These are phyloP conservation scores for Mycena latifolia DNA, from an alignment of 768 basidiomycete genomes.

Conservation along the genomic window DNA sequence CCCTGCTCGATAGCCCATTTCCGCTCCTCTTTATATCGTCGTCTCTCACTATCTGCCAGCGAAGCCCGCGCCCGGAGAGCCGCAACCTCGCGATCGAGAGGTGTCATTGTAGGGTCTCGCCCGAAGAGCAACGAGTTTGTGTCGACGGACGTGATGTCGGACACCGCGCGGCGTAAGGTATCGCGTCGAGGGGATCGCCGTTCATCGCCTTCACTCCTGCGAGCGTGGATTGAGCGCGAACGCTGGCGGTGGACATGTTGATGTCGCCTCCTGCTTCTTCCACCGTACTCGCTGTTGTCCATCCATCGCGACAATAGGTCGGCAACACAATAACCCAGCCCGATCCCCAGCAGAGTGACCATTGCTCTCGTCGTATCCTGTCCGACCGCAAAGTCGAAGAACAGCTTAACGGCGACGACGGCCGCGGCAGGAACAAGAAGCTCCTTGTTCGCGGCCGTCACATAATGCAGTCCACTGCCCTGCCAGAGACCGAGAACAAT, in stretches of 20 bases:
- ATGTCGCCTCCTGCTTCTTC: conserved; percentile 46
- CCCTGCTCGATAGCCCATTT: conserved; percentile 90
- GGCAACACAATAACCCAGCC: conserved; percentile 76
- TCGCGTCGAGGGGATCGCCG: conserved; percentile 30
- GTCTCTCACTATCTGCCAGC: conserved; percentile 84
- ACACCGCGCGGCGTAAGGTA: conserved; percentile 48
- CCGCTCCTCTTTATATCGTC: conserved; percentile 86
- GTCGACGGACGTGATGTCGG: conserved; percentile 79
- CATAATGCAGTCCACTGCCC: conserved; percentile 79
- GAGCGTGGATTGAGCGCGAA: conserved; percentile 28
- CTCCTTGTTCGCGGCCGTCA: conserved; percentile 66
- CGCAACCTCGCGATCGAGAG: conserved; percentile 81
- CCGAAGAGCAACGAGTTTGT: conserved; percentile 76
- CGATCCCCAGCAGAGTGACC: conserved; percentile 74
- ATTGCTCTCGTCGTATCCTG: conserved; percentile 68
- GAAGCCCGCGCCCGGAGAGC: conserved; percentile 82
- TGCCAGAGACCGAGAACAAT: conserved; percentile 81
- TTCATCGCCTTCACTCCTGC: conserved; percentile 36
- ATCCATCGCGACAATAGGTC: conserved; percentile 78
- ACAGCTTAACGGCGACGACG: conserved; percentile 70
- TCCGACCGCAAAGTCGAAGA: conserved; percentile 68
- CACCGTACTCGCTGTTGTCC: conserved; percentile 58
- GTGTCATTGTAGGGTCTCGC: conserved; percentile 63
- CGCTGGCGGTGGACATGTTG: conserved; percentile 31
- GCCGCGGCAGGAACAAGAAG: conserved; percentile 69